A percentile compares a stretch with the other conserved stretches of the same genome.
phyloP scores from a whole-genome alignment of 2,329 filamentous ascomycete genomes.

The Ophiostoma sp. region DNA sequence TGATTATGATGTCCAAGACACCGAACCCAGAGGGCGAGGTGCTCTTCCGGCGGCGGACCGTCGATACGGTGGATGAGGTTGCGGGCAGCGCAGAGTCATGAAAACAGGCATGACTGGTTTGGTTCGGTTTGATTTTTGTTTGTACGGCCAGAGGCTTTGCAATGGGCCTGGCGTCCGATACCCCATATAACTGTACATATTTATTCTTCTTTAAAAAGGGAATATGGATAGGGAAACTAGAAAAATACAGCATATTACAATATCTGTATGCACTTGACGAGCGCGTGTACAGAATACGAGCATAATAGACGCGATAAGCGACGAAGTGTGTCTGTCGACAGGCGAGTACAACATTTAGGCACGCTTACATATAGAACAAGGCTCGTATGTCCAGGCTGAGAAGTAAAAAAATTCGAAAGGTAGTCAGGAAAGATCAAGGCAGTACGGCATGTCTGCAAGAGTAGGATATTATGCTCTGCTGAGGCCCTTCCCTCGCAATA shows the following conservation, averaged over 20 bases:
- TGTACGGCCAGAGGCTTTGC: constrained; percentile 4
- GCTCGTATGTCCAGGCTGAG: background rate
- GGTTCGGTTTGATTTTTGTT: background rate
- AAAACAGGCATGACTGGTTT: background rate
- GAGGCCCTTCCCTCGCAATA: background rate
- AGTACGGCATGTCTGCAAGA: background rate
- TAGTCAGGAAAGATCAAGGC: background rate
- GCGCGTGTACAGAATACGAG: background rate
- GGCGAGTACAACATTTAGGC: background rate
- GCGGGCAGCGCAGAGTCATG: background rate
- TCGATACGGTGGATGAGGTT: constrained; percentile 11
- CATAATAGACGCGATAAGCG: constrained; percentile 5
- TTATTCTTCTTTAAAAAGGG: background rate
- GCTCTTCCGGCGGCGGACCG: constrained; percentile 41
- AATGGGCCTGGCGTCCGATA: constrained; percentile 19
- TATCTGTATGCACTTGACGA: background rate
- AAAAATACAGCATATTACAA: background rate
- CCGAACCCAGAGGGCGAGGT: constrained; percentile 45
- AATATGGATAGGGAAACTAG: background rate
- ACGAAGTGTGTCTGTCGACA: background rate
- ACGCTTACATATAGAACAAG: background rate
- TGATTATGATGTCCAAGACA: constrained; percentile 46
- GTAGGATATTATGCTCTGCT: background rate
- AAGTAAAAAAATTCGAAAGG: background rate
- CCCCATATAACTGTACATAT: constrained; percentile 13